These are phyloP conservation scores for Fusarium sp. DNA, from an alignment of 2,329 filamentous ascomycete species.

Conservation along the genomic window DNA sequence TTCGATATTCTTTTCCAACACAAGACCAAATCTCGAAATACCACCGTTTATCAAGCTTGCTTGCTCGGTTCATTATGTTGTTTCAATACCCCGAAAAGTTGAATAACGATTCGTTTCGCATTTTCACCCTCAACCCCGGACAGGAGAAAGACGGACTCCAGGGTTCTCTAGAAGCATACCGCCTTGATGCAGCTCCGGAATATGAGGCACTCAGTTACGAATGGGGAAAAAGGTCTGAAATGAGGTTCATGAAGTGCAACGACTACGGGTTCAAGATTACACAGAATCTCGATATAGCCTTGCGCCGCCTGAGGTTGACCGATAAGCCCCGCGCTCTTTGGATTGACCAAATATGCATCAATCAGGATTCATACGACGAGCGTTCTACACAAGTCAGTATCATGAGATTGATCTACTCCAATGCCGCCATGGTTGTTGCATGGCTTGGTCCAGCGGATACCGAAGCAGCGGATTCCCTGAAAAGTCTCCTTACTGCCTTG, in stretches of 20 bases:
- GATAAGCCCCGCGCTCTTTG: rapidly evolving
- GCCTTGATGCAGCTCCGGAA: rapidly evolving
- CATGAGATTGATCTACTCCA: not conserved
- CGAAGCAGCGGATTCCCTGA: too few relatives aligned
- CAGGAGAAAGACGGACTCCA: rapidly evolving
- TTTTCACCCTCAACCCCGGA: rapidly evolving
- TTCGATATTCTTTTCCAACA: too few relatives aligned
- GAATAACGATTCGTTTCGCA: not conserved
- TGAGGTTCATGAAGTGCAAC: rapidly evolving
- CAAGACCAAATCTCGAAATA: too few relatives aligned
- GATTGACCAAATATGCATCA: not conserved
- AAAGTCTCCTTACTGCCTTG: too few relatives aligned
- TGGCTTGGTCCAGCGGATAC: not conserved
- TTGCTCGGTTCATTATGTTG: not conserved
- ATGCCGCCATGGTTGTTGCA: not conserved
- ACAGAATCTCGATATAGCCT: rapidly evolving
- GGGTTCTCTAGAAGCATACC: too few relatives aligned
- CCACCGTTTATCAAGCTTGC: rapidly evolving
- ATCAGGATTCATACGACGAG: not conserved
- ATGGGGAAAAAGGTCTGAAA: rapidly evolving
- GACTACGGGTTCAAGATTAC: rapidly evolving
- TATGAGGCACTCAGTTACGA: not conserved
- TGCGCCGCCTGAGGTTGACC: not conserved
- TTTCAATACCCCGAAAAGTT: not conserved
- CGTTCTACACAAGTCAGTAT: not conserved